These are phyloP conservation scores for Thermoascus crustaceus DNA, from an alignment of 2,329 filamentous ascomycete genomes.

Conservation along the genomic window DNA sequence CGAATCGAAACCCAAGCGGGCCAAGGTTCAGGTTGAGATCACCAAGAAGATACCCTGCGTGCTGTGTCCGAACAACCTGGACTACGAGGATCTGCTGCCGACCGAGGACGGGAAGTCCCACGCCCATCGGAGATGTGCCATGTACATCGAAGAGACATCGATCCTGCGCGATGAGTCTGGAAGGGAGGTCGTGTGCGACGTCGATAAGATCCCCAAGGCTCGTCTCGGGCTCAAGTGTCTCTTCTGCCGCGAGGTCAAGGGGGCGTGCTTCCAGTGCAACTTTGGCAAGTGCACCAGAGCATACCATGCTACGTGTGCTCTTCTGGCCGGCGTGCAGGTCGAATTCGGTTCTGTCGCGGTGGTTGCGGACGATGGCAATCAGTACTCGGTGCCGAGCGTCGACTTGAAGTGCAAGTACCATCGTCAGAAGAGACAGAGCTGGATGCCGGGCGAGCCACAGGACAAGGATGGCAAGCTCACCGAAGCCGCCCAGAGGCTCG, in stretches of 20 bases:
- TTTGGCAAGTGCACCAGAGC: constrained; percentile 87
- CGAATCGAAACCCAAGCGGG: constrained; percentile 64
- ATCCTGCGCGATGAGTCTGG: constrained; percentile 63
- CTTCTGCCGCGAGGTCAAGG: constrained; percentile 86
- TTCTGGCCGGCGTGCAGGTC: constrained; percentile 82
- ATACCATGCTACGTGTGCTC: constrained; percentile 92
- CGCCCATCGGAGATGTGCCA: constrained; percentile 79
- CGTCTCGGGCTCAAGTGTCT: constrained; percentile 88
- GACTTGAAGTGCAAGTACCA: constrained; percentile 95
- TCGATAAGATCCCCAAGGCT: constrained; percentile 74
- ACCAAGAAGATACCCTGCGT: constrained; percentile 73
- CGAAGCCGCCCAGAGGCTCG: constrained; percentile 59
- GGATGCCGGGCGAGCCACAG: constrained; percentile 58
- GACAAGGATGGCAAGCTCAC: constrained; percentile 63
- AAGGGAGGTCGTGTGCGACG: constrained; percentile 66
- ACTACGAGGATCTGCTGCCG: constrained; percentile 69
- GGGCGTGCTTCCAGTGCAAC: constrained; percentile 95
- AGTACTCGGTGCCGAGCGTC: constrained; percentile 86
- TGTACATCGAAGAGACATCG: constrained; percentile 87
- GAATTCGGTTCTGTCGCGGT: constrained; percentile 80
- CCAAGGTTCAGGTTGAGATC: constrained; percentile 63
- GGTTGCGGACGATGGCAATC: constrained; percentile 80
- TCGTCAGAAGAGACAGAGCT: constrained; percentile 75
- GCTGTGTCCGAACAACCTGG: constrained; percentile 84
- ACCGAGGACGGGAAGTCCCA: constrained; percentile 76